Conservation (phyloP, 1,284 basidiomycete genomes). For the Pholiota adiposa region DNA sequence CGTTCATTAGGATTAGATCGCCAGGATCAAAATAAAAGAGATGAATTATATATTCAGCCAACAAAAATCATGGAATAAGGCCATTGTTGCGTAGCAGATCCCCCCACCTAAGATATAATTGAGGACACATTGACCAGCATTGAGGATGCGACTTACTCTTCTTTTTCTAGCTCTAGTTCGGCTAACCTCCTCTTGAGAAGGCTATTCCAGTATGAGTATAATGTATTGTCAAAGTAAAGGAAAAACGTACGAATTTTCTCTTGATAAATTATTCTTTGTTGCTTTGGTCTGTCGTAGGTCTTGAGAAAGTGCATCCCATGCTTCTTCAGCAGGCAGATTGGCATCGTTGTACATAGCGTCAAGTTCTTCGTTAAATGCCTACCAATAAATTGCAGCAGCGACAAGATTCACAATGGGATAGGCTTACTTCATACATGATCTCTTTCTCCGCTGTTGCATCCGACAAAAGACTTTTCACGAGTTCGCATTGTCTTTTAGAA, state of each 20-base stretch:
- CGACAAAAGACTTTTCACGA: conserved; percentile 74
- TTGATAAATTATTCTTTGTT: conserved; percentile 67
- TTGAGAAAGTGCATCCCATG: conserved; percentile 72
- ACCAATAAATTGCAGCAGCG: conserved; percentile 6
- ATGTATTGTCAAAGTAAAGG: background rate
- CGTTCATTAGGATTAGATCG: conserved; percentile 17
- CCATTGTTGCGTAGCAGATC: conserved; percentile 66
- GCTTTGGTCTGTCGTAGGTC: conserved; percentile 79
- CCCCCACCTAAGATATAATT: conserved; percentile 55
- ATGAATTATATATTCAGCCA: background rate
- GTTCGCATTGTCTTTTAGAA: conserved; percentile 72
- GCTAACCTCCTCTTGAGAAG: conserved; percentile 72
- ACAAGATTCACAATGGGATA: background rate
- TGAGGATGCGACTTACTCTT: conserved; percentile 64
- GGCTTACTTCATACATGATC: conserved; percentile 84
- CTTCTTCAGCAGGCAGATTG: conserved; percentile 77
- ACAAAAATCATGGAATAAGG: conserved; percentile 43
- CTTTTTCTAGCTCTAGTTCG: conserved; percentile 74
- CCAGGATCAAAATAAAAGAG: conserved; percentile 16
- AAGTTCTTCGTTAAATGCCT: conserved; percentile 93
- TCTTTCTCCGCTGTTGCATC: conserved; percentile 87
- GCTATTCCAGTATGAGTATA: conserved; percentile 38
- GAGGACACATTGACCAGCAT: conserved; percentile 3
- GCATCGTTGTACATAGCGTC: conserved; percentile 87
- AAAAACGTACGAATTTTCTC: conserved; percentile 76